These are phyloP conservation scores for Barnettozyma wickerhamii DNA, from an alignment of 805 yeast genomes.

Conservation along the genomic window DNA sequence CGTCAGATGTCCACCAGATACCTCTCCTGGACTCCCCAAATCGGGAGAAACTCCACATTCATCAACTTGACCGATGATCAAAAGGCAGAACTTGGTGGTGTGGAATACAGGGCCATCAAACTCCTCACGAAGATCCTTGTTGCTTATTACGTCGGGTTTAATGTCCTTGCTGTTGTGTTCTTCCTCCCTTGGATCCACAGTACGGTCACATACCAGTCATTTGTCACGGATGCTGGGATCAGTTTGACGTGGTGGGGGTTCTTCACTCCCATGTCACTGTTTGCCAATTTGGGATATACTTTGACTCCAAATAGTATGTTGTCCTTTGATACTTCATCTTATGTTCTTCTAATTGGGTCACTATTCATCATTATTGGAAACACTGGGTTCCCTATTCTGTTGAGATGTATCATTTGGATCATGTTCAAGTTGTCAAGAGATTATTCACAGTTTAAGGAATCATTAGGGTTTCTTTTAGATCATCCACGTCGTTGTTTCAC, in stretches of 20 bases:
- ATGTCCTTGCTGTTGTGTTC: constrained; percentile 47
- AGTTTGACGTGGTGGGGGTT: constrained; percentile 92
- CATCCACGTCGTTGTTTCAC: constrained; percentile 98
- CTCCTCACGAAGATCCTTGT: constrained; percentile 62
- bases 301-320: constrained; percentile 78
- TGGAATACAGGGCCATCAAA: constrained; percentile 88
- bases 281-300: constrained; percentile 83
- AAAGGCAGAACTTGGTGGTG: constrained; percentile 95
- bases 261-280: constrained; percentile 74
- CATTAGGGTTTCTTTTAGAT: constrained; percentile 79
- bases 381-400: constrained; percentile 86
- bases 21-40: constrained; percentile 84
- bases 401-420: constrained; percentile 81
- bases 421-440: constrained; percentile 64
- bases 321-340: constrained; percentile 60
- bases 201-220: constrained; percentile 36
- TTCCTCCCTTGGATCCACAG: constrained; percentile 59
- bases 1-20: constrained; percentile 55
- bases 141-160: constrained; percentile 72
- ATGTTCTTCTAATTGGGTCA: constrained; percentile 55
- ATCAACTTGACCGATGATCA: constrained; percentile 76
- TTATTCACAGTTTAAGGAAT: constrained; percentile 60
- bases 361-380: constrained; percentile 87
- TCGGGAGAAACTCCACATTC: constrained; percentile 92
- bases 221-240: constrained; percentile 53